Conservation (phyloP, 352 stramenopile genomes). For the Globisporangium irregulare region DNA sequence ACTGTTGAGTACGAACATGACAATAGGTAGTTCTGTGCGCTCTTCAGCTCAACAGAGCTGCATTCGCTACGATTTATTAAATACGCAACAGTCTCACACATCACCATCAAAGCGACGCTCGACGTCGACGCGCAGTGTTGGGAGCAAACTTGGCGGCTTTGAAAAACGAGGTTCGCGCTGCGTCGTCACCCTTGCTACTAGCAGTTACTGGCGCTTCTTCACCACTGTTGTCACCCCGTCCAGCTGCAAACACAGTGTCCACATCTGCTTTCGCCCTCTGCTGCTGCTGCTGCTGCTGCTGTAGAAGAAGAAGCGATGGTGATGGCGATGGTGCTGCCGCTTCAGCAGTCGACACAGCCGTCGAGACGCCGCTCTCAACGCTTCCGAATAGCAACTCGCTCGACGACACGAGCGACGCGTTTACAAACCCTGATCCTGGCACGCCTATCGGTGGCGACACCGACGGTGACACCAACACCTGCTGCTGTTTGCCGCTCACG, state of each 20-base stretch:
- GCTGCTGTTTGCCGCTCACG: conserved; percentile 17
- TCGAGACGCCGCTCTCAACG: neutral
- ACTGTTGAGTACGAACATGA: neutral
- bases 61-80: neutral
- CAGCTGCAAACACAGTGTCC: neutral
- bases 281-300: too few species aligned
- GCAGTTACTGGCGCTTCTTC: neutral
- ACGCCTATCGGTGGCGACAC: neutral
- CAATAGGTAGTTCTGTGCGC: neutral
- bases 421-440: neutral
- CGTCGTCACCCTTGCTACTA: neutral
- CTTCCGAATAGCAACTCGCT: conserved; percentile 4
- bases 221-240: neutral
- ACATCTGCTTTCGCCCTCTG: neutral
- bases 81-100: neutral
- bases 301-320: neutral
- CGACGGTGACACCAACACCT: neutral
- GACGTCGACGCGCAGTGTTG: neutral
- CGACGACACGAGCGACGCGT: neutral
- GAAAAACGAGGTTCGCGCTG: neutral
- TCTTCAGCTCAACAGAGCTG: neutral
- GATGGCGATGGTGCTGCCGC: neutral
- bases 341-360: neutral
- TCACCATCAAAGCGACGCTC: neutral
- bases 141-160: neutral